Percentiles rank a stretch among this genome's conserved stretches.
These are phyloP conservation scores for Taxawa tesnikishii DNA, from an alignment of 2,329 filamentous ascomycete species.

Conservation along the genomic window DNA sequence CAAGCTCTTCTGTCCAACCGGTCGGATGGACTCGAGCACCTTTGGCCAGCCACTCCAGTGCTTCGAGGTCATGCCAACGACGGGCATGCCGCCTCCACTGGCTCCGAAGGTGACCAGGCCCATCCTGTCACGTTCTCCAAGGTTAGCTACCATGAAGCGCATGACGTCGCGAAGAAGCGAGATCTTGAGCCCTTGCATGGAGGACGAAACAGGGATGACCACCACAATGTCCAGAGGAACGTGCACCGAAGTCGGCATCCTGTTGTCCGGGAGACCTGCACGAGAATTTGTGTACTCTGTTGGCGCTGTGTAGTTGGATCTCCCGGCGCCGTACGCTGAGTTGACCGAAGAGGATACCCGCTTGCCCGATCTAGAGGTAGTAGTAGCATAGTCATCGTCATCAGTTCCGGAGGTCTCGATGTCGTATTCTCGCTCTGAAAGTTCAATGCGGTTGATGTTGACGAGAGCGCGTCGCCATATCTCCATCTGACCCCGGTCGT, in stretches of 20 bases:
- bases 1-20: constrained; percentile 91
- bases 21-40: constrained; percentile 74
- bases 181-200: constrained; percentile 99
- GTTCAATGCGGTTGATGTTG: constrained; percentile 65
- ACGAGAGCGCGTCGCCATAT: constrained; percentile 79
- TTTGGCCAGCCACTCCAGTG: constrained; percentile 85
- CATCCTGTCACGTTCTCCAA: constrained; percentile 92
- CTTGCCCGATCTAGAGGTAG: constrained; percentile 38
- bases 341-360: constrained; percentile 75
- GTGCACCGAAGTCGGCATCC: constrained; percentile 49
- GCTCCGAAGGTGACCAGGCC: constrained; percentile 94
- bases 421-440: constrained; percentile 50
- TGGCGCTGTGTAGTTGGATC: constrained; percentile 75
- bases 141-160: constrained; percentile 77
- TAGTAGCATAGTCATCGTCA: constrained; percentile 67
- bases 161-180: constrained; percentile 84
- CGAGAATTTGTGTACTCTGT: constrained; percentile 78
- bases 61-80: constrained; percentile 98
- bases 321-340: constrained; percentile 63
- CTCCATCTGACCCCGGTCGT: constrained; percentile 71
- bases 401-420: constrained; percentile 75
- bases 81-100: constrained; percentile 78
- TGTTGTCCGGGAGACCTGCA: constrained; percentile 27
- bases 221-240: constrained; percentile 92
- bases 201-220: constrained; percentile 92